Evolutionary conservation across 768 basidiomycete genomes (phyloP), one percentile per base, ranked within the genome.

Genomic region (Collybiopsis confluens): DNA sequence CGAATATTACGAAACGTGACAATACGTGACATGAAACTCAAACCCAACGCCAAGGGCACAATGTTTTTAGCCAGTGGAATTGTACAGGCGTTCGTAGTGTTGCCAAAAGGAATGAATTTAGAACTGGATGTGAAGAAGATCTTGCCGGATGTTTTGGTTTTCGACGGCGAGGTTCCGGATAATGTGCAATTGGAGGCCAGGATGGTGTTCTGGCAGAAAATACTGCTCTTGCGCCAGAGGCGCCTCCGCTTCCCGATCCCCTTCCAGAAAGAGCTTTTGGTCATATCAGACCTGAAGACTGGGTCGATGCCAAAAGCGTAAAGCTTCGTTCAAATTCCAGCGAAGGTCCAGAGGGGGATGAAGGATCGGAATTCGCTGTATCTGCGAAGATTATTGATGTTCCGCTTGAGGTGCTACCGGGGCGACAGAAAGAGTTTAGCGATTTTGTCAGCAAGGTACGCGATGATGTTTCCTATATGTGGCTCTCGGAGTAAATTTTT

Each of bases 111-210:
- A 41, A 80, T 93, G 67, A 67, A 87, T 52, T 69, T 90, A 24
- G 73, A 70, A n/a, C 65, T 91, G 47, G 71, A 83, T 40, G 83
- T 91, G 18, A 77, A 70, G 6, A 77, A 73, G 40, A 79, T 91
- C 24, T 73, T 88, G 53, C 89, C 90, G 0, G 90, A 93, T 63
- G 83, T 88, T 24, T 66, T 92, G 5, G 76, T 92, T 4, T 92
- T 81, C 54, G 90, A 93, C 58, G 90, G 90, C 2, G 80, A 82
- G 20, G 76, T 80, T 0, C 79, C 82, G 5, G 67, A 73, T 1
- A 36, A 41, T 2, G 58, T 62, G 20, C 57, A 55, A n/a, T n/a
- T n/a, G 8, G 15, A 45, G 11, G 28, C 44, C 58, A 13, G 30
- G 30, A 33, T 33, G 5, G 30, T n/a, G 30, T 33, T 33, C 13